These are phyloP conservation scores for Gossypium rotundifolium DNA, from an alignment of 345 rosid species.

Conservation along the genomic window DNA sequence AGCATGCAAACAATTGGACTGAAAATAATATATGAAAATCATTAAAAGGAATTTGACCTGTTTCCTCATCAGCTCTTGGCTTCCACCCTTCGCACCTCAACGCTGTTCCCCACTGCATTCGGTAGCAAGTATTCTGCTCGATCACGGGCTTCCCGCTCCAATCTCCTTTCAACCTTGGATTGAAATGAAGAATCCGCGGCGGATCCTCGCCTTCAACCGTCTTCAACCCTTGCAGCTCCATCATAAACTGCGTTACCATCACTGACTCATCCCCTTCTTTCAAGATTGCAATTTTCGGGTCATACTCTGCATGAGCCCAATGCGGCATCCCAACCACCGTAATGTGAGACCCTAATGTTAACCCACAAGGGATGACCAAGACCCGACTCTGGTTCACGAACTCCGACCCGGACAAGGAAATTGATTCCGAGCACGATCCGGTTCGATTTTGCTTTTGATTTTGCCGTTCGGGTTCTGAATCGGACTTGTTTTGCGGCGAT, in stretches of 20 bases:
- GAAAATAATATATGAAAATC: background rate
- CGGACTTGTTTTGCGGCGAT: slow-evolving; percentile 21
- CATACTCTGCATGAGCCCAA: slow-evolving; percentile 52
- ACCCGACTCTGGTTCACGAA: slow-evolving; percentile 37
- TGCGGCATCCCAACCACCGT: slow-evolving; percentile 59
- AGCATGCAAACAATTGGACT: background rate
- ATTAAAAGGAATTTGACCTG: slow-evolving; percentile 32
- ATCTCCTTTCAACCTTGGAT: slow-evolving; percentile 64
- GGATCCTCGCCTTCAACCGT: slow-evolving; percentile 66
- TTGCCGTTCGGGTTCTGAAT: background rate
- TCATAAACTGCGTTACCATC: slow-evolving; percentile 76
- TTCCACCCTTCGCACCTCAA: slow-evolving; percentile 72
- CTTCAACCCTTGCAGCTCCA: slow-evolving; percentile 70
- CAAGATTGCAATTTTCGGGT: slow-evolving; percentile 36
- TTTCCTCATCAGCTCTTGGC: slow-evolving; percentile 67
- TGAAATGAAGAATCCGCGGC: slow-evolving; percentile 65
- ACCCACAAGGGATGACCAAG: slow-evolving; percentile 60
- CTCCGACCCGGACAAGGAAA: slow-evolving; percentile 43
- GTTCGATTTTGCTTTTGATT: slow-evolving; percentile 18
- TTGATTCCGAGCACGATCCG: slow-evolving; percentile 51
- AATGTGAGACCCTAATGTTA: slow-evolving; percentile 55
- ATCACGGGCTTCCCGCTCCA: slow-evolving; percentile 68
- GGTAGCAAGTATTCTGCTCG: slow-evolving; percentile 66
- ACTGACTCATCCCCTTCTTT: slow-evolving; percentile 40
- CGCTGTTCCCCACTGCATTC: slow-evolving; percentile 73